phyloP scores from a whole-genome alignment of 169 alveolate genomes.

The Neospora caninum region DNA sequence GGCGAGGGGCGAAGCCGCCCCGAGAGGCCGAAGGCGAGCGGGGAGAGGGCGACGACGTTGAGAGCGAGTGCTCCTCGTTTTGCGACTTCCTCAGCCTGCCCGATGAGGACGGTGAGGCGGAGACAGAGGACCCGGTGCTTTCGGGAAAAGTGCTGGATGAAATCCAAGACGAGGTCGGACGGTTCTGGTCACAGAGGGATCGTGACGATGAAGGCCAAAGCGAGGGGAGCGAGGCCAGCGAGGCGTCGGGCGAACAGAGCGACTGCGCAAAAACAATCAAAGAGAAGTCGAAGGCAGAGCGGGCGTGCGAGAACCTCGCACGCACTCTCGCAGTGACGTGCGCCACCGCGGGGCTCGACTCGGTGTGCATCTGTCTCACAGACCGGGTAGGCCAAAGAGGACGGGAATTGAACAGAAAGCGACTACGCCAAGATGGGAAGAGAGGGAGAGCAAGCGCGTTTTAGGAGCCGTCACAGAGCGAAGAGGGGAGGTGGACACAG shows the following conservation, averaged over 20 bases:
- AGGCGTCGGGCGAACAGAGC: not conserved
- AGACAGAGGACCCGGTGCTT: not conserved
- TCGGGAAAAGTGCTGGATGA: too few species aligned
- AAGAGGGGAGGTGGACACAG: too few species aligned
- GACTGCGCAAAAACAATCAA: not conserved
- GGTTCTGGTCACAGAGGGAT: too few species aligned
- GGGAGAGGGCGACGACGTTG: not conserved
- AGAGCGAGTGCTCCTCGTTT: not conserved
- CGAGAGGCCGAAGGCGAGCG: not conserved
- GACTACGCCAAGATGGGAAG: not conserved
- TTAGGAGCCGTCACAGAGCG: too few species aligned
- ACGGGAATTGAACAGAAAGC: not conserved
- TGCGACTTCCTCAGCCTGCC: not conserved
- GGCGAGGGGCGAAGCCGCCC: not conserved
- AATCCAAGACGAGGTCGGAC: too few species aligned
- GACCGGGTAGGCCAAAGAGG: not conserved
- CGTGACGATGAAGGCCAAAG: not conserved
- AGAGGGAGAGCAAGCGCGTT: too few species aligned
- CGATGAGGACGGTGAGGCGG: not conserved
- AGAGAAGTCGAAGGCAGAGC: not conserved
- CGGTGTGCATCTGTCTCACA: not conserved
- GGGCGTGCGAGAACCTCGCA: not conserved
- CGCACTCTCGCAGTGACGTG: not conserved
- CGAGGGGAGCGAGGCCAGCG: not conserved
- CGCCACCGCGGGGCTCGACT: not conserved